phyloP scores from a whole-genome alignment of 768 basidiomycete species.

The Suillus subluteus region DNA sequence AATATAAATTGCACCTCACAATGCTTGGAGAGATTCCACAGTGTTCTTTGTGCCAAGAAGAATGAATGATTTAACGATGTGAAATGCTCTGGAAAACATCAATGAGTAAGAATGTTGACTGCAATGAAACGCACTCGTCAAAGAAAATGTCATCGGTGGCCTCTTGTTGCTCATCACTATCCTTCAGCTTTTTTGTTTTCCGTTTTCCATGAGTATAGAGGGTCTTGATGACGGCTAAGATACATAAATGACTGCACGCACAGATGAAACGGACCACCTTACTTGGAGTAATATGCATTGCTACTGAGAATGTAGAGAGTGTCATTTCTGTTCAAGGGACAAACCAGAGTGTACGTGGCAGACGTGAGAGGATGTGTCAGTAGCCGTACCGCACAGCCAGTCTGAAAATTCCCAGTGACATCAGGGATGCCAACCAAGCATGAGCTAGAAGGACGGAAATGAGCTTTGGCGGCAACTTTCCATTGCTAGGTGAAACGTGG shows the following conservation, averaged over 20 bases:
- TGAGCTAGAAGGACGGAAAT: neutral
- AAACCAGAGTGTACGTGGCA: neutral
- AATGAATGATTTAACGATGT: slow-evolving; percentile 75
- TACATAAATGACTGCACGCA: neutral
- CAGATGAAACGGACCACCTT: neutral
- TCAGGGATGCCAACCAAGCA: neutral
- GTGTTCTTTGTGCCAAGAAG: slow-evolving; percentile 66
- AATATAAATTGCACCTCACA: slow-evolving; percentile 39
- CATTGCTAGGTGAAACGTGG: neutral
- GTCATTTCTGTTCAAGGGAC: slow-evolving; percentile 40
- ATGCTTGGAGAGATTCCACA: slow-evolving; percentile 71
- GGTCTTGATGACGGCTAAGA: slow-evolving; percentile 56
- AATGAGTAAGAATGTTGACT: neutral
- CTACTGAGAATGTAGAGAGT: slow-evolving; percentile 56
- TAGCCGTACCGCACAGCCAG: neutral
- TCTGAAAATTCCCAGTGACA: neutral
- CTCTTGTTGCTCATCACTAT: slow-evolving; percentile 39
- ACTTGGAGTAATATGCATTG: slow-evolving; percentile 58
- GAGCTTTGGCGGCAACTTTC: neutral
- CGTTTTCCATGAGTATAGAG: slow-evolving; percentile 51
- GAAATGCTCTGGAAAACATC: slow-evolving; percentile 53
- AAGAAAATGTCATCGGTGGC: slow-evolving; percentile 67
- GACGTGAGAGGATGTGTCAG: too few relatives aligned
- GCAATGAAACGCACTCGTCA: slow-evolving; percentile 54
- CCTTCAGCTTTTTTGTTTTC: slow-evolving; percentile 43